A percentile compares a stretch with the other conserved stretches of the same genome.
Conservation (phyloP, 257 asterid genomes). For the Ocimum tenuiflorum region DNA sequence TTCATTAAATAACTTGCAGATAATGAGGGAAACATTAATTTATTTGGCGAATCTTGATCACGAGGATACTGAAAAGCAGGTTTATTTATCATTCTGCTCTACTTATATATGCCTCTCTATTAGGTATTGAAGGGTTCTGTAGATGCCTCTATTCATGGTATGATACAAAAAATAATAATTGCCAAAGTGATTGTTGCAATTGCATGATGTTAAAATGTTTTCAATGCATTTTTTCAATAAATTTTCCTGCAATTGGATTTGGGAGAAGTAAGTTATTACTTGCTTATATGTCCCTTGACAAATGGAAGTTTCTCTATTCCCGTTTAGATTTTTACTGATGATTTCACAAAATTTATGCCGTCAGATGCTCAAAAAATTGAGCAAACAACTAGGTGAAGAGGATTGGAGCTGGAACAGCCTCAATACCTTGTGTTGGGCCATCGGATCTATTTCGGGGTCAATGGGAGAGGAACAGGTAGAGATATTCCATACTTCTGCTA, state of each 20-base stretch:
- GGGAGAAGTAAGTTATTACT: background rate
- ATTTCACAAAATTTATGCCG: background rate
- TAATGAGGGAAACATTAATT: slow-evolving; percentile 96
- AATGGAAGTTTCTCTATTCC: background rate
- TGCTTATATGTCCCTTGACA: background rate
- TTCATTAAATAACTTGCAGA: slow-evolving; percentile 42
- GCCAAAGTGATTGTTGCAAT: background rate
- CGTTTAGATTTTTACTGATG: background rate
- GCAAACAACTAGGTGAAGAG: slow-evolving; percentile 78
- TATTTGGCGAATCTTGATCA: slow-evolving; percentile 98
- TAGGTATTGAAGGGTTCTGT: background rate
- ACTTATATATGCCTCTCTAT: background rate
- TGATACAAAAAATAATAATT: background rate
- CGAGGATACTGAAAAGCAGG: slow-evolving; percentile 97
- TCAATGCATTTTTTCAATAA: background rate
- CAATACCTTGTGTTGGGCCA: slow-evolving; percentile 97
- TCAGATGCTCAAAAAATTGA: slow-evolving; percentile 84
- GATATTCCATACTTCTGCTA: background rate
- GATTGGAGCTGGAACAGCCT: slow-evolving; percentile 99
- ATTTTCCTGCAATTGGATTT: background rate
- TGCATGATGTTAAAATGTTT: background rate
- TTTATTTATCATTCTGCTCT: slow-evolving; percentile 10
- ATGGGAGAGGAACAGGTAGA: slow-evolving; percentile 95
- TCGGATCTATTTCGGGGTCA: slow-evolving; percentile 99
- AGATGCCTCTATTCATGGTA: background rate